Conservation (phyloP, 225 moss, liverwort and hornwort genomes). For the Straminergon stramineum region DNA sequence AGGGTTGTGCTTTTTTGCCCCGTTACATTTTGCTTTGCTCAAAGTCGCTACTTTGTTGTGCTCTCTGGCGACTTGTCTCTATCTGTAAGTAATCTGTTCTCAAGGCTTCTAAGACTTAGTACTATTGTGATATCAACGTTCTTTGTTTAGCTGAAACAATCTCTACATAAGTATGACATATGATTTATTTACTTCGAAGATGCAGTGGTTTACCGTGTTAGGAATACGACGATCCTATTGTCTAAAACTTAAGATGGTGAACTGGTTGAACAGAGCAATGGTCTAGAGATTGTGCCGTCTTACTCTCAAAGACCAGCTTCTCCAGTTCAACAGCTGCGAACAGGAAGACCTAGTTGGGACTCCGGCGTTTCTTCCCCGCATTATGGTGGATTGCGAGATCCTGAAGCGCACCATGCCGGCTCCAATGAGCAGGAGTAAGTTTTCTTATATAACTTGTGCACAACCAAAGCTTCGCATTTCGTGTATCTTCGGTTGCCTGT, state of each 20-base stretch:
- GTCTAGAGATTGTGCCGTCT: slow-evolving; percentile 88
- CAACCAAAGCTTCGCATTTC: background rate
- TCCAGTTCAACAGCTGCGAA: slow-evolving; percentile 50
- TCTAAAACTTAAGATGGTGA: background rate
- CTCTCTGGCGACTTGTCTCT: background rate
- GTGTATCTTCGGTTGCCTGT: background rate
- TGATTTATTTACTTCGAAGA: background rate
- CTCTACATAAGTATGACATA: background rate
- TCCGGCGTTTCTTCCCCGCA: slow-evolving; percentile 59
- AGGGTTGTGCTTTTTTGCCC: background rate
- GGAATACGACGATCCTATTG: background rate
- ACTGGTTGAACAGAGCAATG: slow-evolving; percentile 57
- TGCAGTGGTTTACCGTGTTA: background rate
- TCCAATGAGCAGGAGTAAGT: slow-evolving; percentile 66
- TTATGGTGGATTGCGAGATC: slow-evolving; percentile 42
- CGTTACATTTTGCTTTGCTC: background rate
- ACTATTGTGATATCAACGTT: background rate
- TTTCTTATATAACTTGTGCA: background rate
- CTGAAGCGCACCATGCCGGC: slow-evolving; percentile 42
- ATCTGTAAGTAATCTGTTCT: background rate
- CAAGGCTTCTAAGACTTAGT: background rate
- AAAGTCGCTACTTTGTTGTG: background rate
- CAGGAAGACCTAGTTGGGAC: slow-evolving; percentile 58
- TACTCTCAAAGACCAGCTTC: slow-evolving; percentile 65
- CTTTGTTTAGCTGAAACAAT: background rate